Conservation (phyloP, 208 protist species). For the Trypanosoma boissoni region DNA sequence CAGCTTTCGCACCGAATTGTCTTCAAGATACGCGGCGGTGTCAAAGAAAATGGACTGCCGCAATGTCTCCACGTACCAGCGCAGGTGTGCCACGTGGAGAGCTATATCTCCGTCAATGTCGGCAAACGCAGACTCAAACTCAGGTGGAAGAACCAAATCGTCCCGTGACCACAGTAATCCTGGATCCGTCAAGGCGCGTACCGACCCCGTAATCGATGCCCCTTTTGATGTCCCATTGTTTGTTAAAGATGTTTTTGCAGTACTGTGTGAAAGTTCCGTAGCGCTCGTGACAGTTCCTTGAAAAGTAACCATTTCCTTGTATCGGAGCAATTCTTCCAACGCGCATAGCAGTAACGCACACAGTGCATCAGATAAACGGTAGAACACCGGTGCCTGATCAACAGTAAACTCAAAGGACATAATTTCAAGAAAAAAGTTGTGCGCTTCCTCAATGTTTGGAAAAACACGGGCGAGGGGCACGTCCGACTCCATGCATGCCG, state of each 20-base stretch:
- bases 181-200: no score
- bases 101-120: conserved; percentile 28
- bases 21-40: conserved; percentile 38
- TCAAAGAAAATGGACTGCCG: conserved; percentile 41
- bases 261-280: no score
- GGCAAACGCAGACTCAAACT: conserved; percentile 11
- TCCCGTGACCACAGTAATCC: conserved; percentile 16
- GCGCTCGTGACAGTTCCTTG: neutral
- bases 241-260: no score
- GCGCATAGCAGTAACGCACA: conserved; percentile 17
- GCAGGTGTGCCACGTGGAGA: conserved; percentile 57
- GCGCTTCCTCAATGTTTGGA: conserved; percentile 49
- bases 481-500: conserved; percentile 47
- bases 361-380: conserved; percentile 19
- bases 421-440: conserved; percentile 59
- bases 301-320: neutral
- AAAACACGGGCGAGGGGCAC: conserved; percentile 49
- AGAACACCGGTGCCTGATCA: conserved; percentile 24
- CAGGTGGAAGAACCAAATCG: conserved; percentile 4
- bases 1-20: conserved; percentile 43
- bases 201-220: no score
- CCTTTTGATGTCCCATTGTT: no score
- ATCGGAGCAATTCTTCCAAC: conserved; percentile 18
- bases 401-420: conserved; percentile 19
- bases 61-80: conserved; percentile 58